These are phyloP conservation scores for Stephania japonica DNA, from an alignment of 164 flowering plant species.

Conservation along the genomic window DNA sequence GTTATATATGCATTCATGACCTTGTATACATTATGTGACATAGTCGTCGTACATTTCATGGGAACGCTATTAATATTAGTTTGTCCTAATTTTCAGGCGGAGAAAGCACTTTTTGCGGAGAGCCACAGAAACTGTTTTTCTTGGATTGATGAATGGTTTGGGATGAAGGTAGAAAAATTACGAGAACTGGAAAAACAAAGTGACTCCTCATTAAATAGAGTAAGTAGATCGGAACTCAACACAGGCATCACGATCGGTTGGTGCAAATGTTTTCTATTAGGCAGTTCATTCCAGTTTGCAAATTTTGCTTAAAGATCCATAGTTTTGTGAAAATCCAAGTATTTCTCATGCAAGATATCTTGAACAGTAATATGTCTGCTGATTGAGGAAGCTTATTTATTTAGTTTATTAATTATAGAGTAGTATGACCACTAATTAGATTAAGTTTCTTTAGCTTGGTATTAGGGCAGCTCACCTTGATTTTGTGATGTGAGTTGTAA, in stretches of 20 bases:
- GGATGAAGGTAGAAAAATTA: conserved; percentile 44
- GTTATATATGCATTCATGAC: neutral
- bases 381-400: neutral
- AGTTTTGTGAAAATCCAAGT: neutral
- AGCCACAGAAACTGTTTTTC: conserved; percentile 58
- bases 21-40: neutral
- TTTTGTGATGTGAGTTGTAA: neutral
- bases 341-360: neutral
- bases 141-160: conserved; percentile 82
- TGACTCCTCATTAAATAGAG: conserved; percentile 39
- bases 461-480: no score
- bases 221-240: conserved; percentile 14
- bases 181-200: conserved; percentile 44
- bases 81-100: conserved; percentile 36
- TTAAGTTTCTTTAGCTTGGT: no score
- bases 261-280: neutral
- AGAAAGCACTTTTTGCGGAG: conserved; percentile 63
- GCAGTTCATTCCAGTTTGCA: neutral
- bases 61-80: conserved; percentile 2
- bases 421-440: no score
- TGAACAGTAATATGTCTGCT: neutral
- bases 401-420: neutral
- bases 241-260: neutral
- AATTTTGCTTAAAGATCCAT: neutral
- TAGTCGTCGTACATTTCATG: neutral